A percentile compares a stretch with the other conserved stretches of the same genome.
These are phyloP conservation scores for Gonium pectorale DNA, from an alignment of 139 green algal species.

Conservation along the genomic window DNA sequence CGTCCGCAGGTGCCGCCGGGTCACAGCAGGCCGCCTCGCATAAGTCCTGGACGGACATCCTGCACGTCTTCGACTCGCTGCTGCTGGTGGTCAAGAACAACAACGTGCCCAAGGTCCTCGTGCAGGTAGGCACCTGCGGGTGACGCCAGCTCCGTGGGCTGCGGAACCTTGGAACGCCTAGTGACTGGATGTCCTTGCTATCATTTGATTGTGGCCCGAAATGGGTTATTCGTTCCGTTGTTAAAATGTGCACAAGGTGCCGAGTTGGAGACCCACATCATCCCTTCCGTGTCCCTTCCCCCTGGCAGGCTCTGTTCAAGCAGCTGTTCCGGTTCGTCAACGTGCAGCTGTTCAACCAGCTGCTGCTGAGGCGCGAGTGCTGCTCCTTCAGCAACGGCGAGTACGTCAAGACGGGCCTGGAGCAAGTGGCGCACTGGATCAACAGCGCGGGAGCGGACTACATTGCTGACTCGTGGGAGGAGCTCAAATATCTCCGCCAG, in stretches of 20 bases:
- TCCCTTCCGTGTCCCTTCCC: background rate
- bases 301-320: slow-evolving; percentile 62
- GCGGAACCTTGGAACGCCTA: no score
- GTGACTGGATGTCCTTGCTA: no score
- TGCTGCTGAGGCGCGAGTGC: slow-evolving; percentile 98
- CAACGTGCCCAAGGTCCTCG: slow-evolving; percentile 92
- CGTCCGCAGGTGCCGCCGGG: slow-evolving; percentile 1
- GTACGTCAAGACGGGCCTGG: slow-evolving; percentile 97
- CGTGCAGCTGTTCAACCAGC: slow-evolving; percentile 99
- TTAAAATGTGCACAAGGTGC: no score
- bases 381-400: slow-evolving; percentile 99
- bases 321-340: slow-evolving; percentile 93
- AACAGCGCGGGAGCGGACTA: slow-evolving; percentile 78
- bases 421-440: slow-evolving; percentile 96
- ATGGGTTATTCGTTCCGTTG: no score
- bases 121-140: slow-evolving; percentile 76
- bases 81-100: slow-evolving; percentile 85
- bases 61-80: slow-evolving; percentile 86
- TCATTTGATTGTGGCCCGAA: no score
- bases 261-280: background rate
- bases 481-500: slow-evolving; percentile 95
- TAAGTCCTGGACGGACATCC: slow-evolving; percentile 90
- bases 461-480: slow-evolving; percentile 92
- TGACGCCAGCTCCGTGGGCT: no score
- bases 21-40: slow-evolving; percentile 49